phyloP scores from a whole-genome alignment of 176 grass and related monocot genomes.

The Saccharum officinarum region DNA sequence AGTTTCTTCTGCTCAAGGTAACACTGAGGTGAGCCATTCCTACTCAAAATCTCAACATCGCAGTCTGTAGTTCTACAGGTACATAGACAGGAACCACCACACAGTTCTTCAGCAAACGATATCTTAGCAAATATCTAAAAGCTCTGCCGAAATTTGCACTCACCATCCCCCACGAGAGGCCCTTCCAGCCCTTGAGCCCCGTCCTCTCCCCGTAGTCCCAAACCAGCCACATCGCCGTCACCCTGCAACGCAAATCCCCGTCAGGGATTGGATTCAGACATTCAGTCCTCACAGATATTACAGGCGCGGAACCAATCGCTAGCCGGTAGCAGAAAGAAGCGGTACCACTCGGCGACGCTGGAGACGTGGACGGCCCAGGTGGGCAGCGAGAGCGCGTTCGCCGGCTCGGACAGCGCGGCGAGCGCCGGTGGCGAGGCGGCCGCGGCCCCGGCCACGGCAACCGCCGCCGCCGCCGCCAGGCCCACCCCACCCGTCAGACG shows the following conservation, averaged over 20 bases:
- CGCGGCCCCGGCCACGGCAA: neutral
- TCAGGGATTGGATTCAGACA: constrained; percentile 31
- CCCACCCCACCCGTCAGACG: constrained; percentile 32
- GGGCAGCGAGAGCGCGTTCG: constrained; percentile 88
- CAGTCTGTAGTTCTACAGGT: neutral
- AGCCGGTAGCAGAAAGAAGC: neutral
- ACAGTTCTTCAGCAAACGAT: neutral
- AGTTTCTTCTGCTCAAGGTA: no score
- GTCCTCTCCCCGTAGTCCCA: constrained; percentile 91
- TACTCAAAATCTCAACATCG: neutral
- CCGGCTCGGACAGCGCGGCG: constrained; percentile 63
- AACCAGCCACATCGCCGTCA: constrained; percentile 82
- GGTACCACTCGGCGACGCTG: constrained; percentile 88
- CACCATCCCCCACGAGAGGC: constrained; percentile 96
- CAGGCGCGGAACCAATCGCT: neutral
- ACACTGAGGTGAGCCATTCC: neutral
- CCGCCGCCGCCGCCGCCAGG: constrained; percentile 30
- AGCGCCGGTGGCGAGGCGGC: constrained; percentile 56
- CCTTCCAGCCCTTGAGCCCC: constrained; percentile 76
- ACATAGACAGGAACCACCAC: neutral
- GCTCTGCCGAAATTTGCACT: constrained; percentile 25
- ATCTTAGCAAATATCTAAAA: neutral
- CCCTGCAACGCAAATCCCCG: constrained; percentile 56
- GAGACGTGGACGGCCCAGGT: constrained; percentile 95
- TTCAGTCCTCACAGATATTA: neutral